Conservation (phyloP, 139 green algal species). For the Edaphochlamys debaryana region DNA sequence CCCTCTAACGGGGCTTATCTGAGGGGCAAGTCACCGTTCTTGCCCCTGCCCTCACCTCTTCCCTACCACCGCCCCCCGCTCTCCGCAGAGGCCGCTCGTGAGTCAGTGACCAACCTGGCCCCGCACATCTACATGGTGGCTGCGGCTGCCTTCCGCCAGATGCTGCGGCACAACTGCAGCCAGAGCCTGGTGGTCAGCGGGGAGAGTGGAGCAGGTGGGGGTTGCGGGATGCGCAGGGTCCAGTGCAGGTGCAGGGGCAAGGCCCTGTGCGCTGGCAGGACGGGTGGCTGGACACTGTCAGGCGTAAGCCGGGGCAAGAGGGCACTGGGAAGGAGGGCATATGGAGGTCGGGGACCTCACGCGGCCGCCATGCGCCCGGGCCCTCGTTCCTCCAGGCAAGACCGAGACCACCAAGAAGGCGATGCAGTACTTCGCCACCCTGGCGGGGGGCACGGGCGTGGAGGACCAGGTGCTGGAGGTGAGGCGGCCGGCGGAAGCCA, state of each 20-base stretch:
- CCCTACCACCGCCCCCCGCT: no score
- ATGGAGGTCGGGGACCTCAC: no score
- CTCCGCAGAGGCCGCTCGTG: constrained; percentile 3
- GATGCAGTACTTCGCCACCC: constrained; percentile 90
- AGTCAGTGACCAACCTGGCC: constrained; percentile 8
- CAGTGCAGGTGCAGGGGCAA: no score
- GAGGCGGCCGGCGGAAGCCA: neutral
- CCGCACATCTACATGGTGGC: constrained; percentile 89
- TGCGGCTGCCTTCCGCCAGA: constrained; percentile 81
- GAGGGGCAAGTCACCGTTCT: no score
- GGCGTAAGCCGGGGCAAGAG: no score
- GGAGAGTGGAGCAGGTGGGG: constrained; percentile 47
- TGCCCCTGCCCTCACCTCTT: no score
- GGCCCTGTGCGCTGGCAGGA: no score
- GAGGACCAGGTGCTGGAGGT: constrained; percentile 77
- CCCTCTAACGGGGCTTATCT: no score
- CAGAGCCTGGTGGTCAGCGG: constrained; percentile 70
- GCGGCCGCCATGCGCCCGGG: no score
- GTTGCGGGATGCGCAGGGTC: no score
- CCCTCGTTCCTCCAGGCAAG: constrained; percentile 79
- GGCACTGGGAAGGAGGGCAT: no score
- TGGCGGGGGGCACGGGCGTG: constrained; percentile 80
- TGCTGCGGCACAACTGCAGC: constrained; percentile 66
- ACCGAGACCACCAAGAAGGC: constrained; percentile 97
- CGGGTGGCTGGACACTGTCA: no score